Evolutionary conservation across 106 monocot species (phyloP).

Genomic region (Dendrobium huoshanense): DNA sequence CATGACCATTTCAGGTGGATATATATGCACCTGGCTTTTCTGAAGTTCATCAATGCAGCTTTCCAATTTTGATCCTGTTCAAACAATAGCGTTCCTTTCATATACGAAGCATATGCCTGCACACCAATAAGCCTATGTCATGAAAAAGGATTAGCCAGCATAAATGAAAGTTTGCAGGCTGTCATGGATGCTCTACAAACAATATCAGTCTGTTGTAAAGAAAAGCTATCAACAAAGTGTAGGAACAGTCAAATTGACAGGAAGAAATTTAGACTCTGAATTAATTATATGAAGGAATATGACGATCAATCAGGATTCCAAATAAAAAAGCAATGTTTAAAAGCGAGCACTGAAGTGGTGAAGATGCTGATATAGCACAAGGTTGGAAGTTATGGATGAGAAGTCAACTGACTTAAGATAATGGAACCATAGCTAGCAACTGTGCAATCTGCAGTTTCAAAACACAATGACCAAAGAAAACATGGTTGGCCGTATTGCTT

Average conservation of each 20-base stretch:
- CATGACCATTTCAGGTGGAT: not conserved
- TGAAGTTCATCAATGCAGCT: slow-evolving; percentile 78
- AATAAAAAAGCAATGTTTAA: not conserved
- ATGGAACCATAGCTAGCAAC: not conserved
- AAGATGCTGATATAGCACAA: not conserved
- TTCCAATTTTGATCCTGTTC: slow-evolving; percentile 96
- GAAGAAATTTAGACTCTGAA: not conserved
- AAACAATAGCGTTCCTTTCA: slow-evolving; percentile 94
- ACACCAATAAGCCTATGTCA: slow-evolving; percentile 7
- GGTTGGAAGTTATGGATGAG: not conserved
- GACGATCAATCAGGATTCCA: not conserved
- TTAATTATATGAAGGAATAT: not conserved
- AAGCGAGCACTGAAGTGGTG: not conserved
- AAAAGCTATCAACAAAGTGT: not conserved
- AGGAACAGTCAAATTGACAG: not conserved
- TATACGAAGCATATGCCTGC: slow-evolving; percentile 98
- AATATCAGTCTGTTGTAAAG: not conserved
- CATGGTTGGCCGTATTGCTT: not conserved
- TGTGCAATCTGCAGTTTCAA: not conserved
- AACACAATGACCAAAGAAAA: not conserved
- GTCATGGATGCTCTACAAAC: not conserved
- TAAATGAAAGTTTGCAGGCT: not conserved
- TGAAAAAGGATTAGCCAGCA: not conserved
- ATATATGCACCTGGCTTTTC: slow-evolving; percentile 68
- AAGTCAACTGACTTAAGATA: not conserved